Evolutionary conservation across 371 early-diverging fungal genomes (phyloP).

Genomic region (Parasitella parasitica): DNA sequence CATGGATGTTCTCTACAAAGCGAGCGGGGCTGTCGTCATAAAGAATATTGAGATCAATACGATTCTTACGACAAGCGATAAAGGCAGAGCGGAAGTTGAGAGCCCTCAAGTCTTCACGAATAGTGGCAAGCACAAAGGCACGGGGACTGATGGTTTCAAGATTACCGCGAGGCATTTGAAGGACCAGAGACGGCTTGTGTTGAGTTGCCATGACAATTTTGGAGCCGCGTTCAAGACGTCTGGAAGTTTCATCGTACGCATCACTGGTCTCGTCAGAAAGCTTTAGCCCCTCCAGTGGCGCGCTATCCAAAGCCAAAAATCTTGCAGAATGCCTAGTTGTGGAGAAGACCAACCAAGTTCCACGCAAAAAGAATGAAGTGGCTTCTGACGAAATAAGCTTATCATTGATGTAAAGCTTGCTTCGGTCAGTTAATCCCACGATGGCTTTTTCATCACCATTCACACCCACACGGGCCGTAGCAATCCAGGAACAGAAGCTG

Average conservation of each 20-base stretch:
- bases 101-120: conserved; percentile 72
- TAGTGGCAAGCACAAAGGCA: conserved; percentile 82
- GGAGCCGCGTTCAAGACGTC: conserved; percentile 91
- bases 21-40: conserved; percentile 73
- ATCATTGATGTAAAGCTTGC: conserved; percentile 78
- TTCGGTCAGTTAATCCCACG: conserved; percentile 77
- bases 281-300: conserved; percentile 40
- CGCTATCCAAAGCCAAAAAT: conserved; percentile 62
- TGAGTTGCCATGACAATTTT: conserved; percentile 80
- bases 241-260: conserved; percentile 71
- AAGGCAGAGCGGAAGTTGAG: conserved; percentile 81
- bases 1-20: conserved; percentile 66
- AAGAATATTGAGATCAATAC: conserved; percentile 91
- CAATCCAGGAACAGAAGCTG: conserved; percentile 70
- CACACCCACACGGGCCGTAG: conserved; percentile 51
- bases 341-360: conserved; percentile 80
- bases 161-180: conserved; percentile 98
- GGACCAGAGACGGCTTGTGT: conserved; percentile 67
- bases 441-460: conserved; percentile 36
- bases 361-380: conserved; percentile 86
- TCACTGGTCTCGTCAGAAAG: conserved; percentile 51
- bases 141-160: conserved; percentile 95
- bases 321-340: conserved; percentile 83
- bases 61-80: conserved; percentile 81
- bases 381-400: conserved; percentile 71